Evolutionary conservation across 1,284 basidiomycete genomes (phyloP), one percentile per base, ranked within the genome.

Genomic region (Boletellus deceptivus): DNA sequence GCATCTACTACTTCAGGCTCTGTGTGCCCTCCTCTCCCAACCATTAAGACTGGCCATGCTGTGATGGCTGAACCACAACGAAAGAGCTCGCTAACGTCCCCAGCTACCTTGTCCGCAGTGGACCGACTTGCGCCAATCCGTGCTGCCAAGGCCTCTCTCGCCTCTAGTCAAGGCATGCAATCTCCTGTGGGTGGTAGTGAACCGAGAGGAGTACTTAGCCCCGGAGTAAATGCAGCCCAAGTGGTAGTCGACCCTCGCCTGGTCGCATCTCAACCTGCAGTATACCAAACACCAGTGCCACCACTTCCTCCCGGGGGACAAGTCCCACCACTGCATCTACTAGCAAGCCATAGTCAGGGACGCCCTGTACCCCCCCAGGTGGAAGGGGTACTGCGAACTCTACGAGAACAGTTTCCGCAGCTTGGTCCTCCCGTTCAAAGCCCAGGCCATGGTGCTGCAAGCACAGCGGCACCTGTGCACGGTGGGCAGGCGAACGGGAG

Each of bases 51-150:
- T 22, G 20, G 46, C 16, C 25, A 50, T 16, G 24, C 8, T 3
- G 45, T 57, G 7, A 67, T 67, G 36, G 39, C 18, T 6, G 67
- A 63, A 46, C 58, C 66, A 36, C 55, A 50, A 14, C 55, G 54
- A 31, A 33, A 56, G 7, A 16, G 20, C 13, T 38, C 64, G 22
- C 4, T 58, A 31, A 58, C 48, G 22, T 55, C 56, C 3, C 44
- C 57, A 6, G 50, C 27, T 31, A 6, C 33, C 5, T 37, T 29
- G 7, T 56, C 55, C 6, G 47, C 45, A 2, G 9, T 38, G 24
- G 65, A 67, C 22, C 68, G 64, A 49, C 55, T 70, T 9, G 65
- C 68, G 6, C 65, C 65, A 33, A 69, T 67, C 49, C 67, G 65
- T 24, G 68, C 68, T 22, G 65, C 55, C 5, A 67, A 70, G 45